Evolutionary conservation across 2,329 filamentous ascomycete species (phyloP).

Genomic region (Arthrinium puccinioides): DNA sequence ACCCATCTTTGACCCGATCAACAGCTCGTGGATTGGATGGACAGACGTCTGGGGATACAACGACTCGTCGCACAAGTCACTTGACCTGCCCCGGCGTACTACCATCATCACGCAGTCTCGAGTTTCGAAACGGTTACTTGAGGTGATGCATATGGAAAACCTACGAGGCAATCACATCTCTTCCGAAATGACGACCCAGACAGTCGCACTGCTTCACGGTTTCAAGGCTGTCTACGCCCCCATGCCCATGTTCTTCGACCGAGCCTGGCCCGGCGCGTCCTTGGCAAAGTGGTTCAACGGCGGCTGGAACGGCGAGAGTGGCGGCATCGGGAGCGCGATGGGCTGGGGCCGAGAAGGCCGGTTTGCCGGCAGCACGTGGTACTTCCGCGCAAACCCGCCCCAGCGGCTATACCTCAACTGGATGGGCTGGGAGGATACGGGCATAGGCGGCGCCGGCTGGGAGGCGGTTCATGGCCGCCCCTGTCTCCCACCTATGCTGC

Average conservation of each 20-base stretch:
- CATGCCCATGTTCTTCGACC: constrained; percentile 73
- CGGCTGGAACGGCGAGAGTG: constrained; percentile 45
- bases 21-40: constrained; percentile 66
- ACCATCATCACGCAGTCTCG: constrained; percentile 75
- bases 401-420: constrained; percentile 56
- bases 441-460: constrained; percentile 47
- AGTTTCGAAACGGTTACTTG: constrained; percentile 62
- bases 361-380: constrained; percentile 54
- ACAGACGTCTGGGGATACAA: constrained; percentile 62
- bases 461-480: constrained; percentile 47
- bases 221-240: constrained; percentile 73
- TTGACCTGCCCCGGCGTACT: constrained; percentile 60
- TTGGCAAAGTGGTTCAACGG: constrained; percentile 54
- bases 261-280: constrained; percentile 54
- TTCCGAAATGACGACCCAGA: constrained; percentile 73
- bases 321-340: constrained; percentile 48
- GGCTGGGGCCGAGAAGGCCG: constrained; percentile 52
- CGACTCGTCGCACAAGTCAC: constrained; percentile 38
- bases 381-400: constrained; percentile 50
- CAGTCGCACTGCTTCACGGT: constrained; percentile 67
- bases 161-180: constrained; percentile 67
- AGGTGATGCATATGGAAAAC: constrained; percentile 74
- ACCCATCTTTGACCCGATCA: constrained; percentile 70
- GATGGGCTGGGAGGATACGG: constrained; percentile 52
- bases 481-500: constrained; percentile 50